Evolutionary conservation across 208 protist species (phyloP).

Genomic region (Trichomonas gallinae): DNA sequence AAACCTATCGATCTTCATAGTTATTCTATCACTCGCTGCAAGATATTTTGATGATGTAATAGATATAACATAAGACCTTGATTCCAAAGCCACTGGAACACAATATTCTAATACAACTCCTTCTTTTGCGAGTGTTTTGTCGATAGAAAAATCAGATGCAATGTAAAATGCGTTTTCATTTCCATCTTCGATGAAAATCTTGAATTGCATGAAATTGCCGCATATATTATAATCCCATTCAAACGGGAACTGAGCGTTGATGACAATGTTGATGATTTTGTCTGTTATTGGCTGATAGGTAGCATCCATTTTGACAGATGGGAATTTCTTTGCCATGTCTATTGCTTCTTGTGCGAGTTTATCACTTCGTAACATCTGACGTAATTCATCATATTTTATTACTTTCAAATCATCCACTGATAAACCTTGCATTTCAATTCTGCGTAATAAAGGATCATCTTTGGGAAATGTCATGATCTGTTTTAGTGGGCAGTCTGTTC

Average conservation of each 20-base stretch:
- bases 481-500: not conserved
- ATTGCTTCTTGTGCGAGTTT: not conserved
- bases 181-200: constrained; percentile 8
- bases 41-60: not conserved
- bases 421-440: not conserved
- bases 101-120: not conserved
- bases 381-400: not conserved
- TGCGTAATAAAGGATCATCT: not conserved
- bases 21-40: not conserved
- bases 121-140: not conserved
- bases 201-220: not conserved
- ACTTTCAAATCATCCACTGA: not conserved
- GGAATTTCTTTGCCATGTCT: not conserved
- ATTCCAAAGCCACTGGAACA: not conserved
- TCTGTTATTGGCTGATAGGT: not conserved
- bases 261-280: not conserved
- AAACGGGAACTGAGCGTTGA: not conserved
- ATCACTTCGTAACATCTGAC: not conserved
- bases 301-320: not conserved
- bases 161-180: not conserved
- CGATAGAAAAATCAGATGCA: not conserved
- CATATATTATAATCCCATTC: not conserved
- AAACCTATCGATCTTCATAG: not conserved
- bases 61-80: not conserved
- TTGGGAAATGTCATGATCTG: not conserved